A percentile compares a stretch with the other conserved stretches of the same genome.
Evolutionary conservation across 257 asterid species (phyloP).

Genomic region (Solanum bulbocastanum): DNA sequence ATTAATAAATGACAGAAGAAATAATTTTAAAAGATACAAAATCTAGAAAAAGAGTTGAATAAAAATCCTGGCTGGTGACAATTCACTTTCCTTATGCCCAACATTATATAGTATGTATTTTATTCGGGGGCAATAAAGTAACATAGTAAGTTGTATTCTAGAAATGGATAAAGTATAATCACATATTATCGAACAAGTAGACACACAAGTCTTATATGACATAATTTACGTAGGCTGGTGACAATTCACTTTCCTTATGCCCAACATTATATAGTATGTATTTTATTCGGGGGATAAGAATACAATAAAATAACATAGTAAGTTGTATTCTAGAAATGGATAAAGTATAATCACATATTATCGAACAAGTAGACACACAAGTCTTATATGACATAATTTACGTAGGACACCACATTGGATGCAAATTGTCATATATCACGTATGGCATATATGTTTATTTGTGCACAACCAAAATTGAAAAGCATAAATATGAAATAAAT

Average conservation of each 20-base stretch:
- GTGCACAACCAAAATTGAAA: too few species aligned
- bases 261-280: not conserved
- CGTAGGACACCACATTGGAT: too few species aligned
- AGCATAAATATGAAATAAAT: too few species aligned
- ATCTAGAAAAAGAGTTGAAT: not conserved
- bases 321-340: not conserved
- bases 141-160: not conserved
- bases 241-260: not conserved
- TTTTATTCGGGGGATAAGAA: not conserved
- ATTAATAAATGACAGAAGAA: not conserved
- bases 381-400: too few species aligned
- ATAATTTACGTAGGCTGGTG: not conserved
- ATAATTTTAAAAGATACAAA: not conserved
- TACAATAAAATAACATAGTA: not conserved
- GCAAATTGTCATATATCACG: too few species aligned
- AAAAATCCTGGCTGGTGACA: not conserved
- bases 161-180: not conserved
- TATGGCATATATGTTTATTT: too few species aligned
- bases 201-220: too few species aligned
- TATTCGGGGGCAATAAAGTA: not conserved
- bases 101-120: not conserved
- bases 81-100: not conserved
- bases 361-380: too few species aligned
- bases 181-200: not conserved
- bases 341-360: not conserved